phyloP scores from a whole-genome alignment of 164 flowering plant species.

The Cinnamomum micranthum region DNA sequence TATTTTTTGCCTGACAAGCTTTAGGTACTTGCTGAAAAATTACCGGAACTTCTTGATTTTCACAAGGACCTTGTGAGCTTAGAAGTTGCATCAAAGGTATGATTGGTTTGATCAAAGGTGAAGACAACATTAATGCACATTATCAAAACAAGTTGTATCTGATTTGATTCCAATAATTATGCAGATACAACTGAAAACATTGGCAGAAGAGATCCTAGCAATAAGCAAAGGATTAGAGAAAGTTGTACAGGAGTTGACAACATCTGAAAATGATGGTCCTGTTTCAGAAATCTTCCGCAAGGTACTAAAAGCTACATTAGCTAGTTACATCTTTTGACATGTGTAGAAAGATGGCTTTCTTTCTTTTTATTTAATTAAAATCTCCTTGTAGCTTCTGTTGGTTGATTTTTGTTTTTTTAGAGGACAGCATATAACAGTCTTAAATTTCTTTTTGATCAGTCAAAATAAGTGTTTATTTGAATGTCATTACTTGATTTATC shows the following conservation, averaged over 20 bases:
- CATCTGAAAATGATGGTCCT: conserved; percentile 88
- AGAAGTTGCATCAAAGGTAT: conserved; percentile 87
- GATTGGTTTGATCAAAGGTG: conserved; percentile 1
- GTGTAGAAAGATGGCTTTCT: not conserved
- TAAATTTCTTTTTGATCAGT: too few relatives aligned
- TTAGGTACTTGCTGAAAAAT: conserved; percentile 83
- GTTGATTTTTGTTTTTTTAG: not conserved
- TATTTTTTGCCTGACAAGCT: conserved; percentile 14
- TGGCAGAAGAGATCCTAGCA: conserved; percentile 99
- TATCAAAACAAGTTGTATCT: not conserved
- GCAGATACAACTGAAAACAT: conserved; percentile 86
- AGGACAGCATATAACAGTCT: too few relatives aligned
- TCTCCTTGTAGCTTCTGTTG: not conserved
- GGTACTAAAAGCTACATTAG: conserved; percentile 32
- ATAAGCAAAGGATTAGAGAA: conserved; percentile 98
- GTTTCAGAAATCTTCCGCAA: conserved; percentile 63
- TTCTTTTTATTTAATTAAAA: not conserved
- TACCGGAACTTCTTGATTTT: conserved; percentile 88
- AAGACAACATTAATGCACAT: not conserved
- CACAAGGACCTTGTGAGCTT: conserved; percentile 71
- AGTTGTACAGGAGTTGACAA: conserved; percentile 81
- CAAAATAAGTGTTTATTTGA: not conserved
- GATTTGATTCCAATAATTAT: conserved; percentile 7
- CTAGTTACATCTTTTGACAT: not conserved
- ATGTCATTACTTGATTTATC: not conserved